Base-by-base conservation (phyloP, 1,284 basidiomycete genomes). In the Papiliotrema laurentii region DNA sequence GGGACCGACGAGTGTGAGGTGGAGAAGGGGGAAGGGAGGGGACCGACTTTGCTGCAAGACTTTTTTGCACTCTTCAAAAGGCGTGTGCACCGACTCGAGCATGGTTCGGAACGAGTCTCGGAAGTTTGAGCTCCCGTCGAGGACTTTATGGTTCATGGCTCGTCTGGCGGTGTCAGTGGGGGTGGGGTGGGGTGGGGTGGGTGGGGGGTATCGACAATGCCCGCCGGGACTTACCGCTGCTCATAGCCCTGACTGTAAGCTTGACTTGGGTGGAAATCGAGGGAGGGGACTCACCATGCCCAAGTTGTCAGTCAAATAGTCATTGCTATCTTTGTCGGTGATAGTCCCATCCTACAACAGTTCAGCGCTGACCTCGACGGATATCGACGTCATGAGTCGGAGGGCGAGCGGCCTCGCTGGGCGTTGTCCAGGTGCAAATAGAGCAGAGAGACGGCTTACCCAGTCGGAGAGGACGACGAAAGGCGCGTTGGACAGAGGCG, bases 281-380 rank as follows among this genome's bases (percentile, higher is more conserved):
- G 18, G 13, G 18, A 24, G 5, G 7, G 16, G 19, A 36, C 47
- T 26, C 19, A 48, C 47, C 60, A 80, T 87, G 2, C 89, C 88
- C 25, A 71, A 57, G 47, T 69, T 68, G 57, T 75, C 73, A 22
- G 66, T 69, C 46, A 75, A 49, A 47, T 44, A 90, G 66, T 94
- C 91, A 73, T 94, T 94, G 19, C 87, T 89, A 73, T 94, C 89
- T 61, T 80, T 81, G 42, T 82, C 89, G 6, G 89, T 93, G 73
- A 93, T 93, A 21, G 89, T 94, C 63, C 89, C 90, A 75, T 92
- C 90, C 89, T 73, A 16, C 18, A n/a, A 7, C 13, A 41, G 42
- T 33, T 42, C 21, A 39, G 5, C 34, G 24, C 21, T 19, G 14
- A 13, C 40, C 26, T 5, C 27, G 18, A 28, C 38, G 5, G 24